Evolutionary conservation across 2,329 filamentous ascomycete genomes (phyloP), one percentile per base, ranked within the genome.

Genomic region (Stromatinia cepivora): DNA sequence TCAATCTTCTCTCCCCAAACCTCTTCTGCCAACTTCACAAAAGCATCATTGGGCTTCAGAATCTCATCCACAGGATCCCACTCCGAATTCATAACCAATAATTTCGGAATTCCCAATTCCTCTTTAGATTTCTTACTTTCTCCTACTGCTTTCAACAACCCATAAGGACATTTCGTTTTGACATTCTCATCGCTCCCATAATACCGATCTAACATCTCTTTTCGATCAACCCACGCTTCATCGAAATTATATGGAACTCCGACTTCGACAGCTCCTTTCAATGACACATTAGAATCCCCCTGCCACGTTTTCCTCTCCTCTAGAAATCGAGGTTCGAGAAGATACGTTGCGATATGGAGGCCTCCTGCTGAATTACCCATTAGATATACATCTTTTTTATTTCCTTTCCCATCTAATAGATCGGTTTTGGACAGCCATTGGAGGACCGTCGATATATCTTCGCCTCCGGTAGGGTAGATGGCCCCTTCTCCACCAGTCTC

Each of bases 331-430:
- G 54, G 50, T 15, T 70, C 74, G 50, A 79, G 66, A 25, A 78
- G 42, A 46, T 76, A 79, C 0, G 76, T 79, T 5, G 72, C 67
- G 8, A 74, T 53, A 65, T 79, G 77, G 1, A 78, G 67, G 8
- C 77, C 77, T 1, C 77, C 77, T 1, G 76, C 77, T 28, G 76
- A 78, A 61, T 78, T 78, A 1, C 77, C 77, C 66, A 76, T 66
- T 11, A 78, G 50, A 45, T 73, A 75, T 1, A 79, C 73, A 57
- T 77, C 71, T 15, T 71, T 68, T 25, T 66, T 71, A 13, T 67
- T 71, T 8, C 70, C 36, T 36, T 25, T 48, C n/a, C 42, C 69
- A 69, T 9, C 53, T 66, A 65, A 75, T 70, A 9, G 75, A 22
- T 76, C 75, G 76, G 36, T 71, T 70, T 54, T 76, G 15, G 65